phyloP scores from a whole-genome alignment of 2,329 filamentous ascomycete species.

The Coniella lustricola region DNA sequence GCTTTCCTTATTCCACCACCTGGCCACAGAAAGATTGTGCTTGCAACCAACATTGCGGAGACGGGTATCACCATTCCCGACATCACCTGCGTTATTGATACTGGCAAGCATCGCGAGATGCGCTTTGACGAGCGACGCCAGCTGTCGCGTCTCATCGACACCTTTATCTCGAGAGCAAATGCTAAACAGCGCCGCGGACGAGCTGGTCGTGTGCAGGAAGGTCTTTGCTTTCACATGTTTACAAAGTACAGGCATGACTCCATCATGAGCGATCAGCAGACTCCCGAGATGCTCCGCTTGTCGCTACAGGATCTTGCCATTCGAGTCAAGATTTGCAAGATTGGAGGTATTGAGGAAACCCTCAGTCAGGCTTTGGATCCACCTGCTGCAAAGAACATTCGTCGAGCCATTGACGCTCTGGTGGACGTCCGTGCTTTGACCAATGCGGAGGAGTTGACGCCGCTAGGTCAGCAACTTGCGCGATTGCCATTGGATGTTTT shows the following conservation, averaged over 20 bases:
- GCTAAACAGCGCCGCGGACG: slow-evolving; percentile 90
- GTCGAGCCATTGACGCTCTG: slow-evolving; percentile 83
- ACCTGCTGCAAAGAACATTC: slow-evolving; percentile 85
- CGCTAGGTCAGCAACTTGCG: slow-evolving; percentile 78
- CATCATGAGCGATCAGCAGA: slow-evolving; percentile 84
- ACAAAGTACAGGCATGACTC: slow-evolving; percentile 83
- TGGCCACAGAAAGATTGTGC: slow-evolving; percentile 83
- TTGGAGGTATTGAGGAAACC: slow-evolving; percentile 88
- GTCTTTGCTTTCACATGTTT: slow-evolving; percentile 92
- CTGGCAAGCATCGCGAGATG: slow-evolving; percentile 96
- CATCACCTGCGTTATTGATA: slow-evolving; percentile 93
- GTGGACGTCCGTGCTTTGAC: slow-evolving; percentile 90
- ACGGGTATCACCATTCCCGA: slow-evolving; percentile 98
- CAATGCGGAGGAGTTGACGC: slow-evolving; percentile 71
- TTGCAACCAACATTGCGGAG: slow-evolving; percentile 97
- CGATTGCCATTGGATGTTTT: slow-evolving; percentile 89
- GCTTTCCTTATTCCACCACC: slow-evolving; percentile 80
- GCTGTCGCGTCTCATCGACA: slow-evolving; percentile 82
- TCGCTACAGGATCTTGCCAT: slow-evolving; percentile 93
- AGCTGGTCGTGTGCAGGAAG: slow-evolving; percentile 91
- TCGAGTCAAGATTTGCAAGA: slow-evolving; percentile 93
- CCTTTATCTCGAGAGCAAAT: slow-evolving; percentile 92
- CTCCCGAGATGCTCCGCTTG: slow-evolving; percentile 88
- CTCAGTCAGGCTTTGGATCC: slow-evolving; percentile 83
- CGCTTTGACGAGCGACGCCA: slow-evolving; percentile 90